A percentile compares a stretch with the other conserved stretches of the same genome.
phyloP scores from a whole-genome alignment of 768 basidiomycete genomes.

The Jaapia argillacea region DNA sequence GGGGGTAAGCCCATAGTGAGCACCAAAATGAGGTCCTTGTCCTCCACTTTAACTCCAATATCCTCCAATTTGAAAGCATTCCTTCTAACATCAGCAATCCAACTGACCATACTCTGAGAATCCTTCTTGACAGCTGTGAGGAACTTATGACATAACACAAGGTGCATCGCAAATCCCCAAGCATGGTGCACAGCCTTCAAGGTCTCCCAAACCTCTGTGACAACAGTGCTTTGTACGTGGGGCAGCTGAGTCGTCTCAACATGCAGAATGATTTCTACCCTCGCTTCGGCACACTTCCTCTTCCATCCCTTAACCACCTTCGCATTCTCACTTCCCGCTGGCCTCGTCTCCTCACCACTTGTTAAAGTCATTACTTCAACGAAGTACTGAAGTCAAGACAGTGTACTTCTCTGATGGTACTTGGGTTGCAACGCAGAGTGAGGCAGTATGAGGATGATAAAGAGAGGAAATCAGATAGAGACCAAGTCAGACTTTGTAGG shows the following conservation, averaged over 20 bases:
- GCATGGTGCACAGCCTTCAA: constrained; percentile 17
- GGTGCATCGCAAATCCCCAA: constrained; percentile 16
- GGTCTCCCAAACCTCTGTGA: constrained; percentile 14
- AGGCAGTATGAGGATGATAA: too few species aligned
- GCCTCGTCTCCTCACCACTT: neutral
- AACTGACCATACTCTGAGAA: constrained; percentile 14
- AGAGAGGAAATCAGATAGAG: too few species aligned
- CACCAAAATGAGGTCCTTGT: constrained; percentile 19
- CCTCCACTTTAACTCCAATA: constrained; percentile 11
- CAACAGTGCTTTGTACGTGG: constrained; percentile 11
- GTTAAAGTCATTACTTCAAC: too few species aligned
- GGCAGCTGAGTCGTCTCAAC: constrained; percentile 16
- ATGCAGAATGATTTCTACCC: constrained; percentile 13
- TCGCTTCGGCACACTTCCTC: constrained; percentile 10
- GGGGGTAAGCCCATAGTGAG: constrained; percentile 15
- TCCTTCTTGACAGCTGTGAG: constrained; percentile 11
- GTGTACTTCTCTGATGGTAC: too few species aligned
- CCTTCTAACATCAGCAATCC: constrained; percentile 16
- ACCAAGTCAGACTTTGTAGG: too few species aligned
- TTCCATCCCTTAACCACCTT: constrained; percentile 3
- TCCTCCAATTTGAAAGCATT: constrained; percentile 10
- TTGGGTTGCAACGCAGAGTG: too few species aligned
- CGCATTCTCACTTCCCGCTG: constrained; percentile 1
- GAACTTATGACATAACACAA: constrained; percentile 13
- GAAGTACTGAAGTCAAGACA: too few species aligned